Evolutionary conservation across 768 basidiomycete species (phyloP).

Genomic region (Suillus brevipes): DNA sequence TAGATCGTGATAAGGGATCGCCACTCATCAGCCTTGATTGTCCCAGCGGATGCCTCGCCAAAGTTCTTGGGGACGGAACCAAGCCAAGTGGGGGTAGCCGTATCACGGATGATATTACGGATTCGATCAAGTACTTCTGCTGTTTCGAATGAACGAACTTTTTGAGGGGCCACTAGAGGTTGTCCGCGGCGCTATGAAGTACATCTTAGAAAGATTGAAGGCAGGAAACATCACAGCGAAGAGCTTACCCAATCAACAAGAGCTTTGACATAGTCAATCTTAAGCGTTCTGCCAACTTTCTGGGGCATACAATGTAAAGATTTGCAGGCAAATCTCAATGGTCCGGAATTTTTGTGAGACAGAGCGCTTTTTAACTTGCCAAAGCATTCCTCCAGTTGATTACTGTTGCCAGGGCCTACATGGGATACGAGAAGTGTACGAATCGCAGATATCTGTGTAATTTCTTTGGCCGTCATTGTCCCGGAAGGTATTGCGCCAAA

Average conservation of each 20-base stretch:
- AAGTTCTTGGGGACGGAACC: slow-evolving; percentile 20
- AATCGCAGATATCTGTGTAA: no score
- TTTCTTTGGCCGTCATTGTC: no score
- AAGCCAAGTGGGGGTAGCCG: slow-evolving; percentile 17
- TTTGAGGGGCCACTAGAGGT: neutral
- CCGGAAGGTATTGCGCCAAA: no score
- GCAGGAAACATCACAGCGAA: no score
- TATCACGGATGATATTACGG: slow-evolving; percentile 6
- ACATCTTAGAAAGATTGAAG: no score
- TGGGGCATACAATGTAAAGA: neutral
- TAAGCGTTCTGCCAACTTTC: neutral
- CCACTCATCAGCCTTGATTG: slow-evolving; percentile 28
- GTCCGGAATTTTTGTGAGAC: neutral
- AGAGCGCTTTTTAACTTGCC: no score
- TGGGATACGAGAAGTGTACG: no score
- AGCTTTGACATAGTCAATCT: neutral
- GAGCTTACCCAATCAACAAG: neutral
- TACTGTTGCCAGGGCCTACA: no score
- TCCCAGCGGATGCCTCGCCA: slow-evolving; percentile 11
- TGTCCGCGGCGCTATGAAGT: neutral
- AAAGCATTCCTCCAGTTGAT: no score
- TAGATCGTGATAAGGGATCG: slow-evolving; percentile 12
- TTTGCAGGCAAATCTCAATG: neutral
- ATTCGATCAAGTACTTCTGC: neutral
- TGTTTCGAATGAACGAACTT: neutral